Evolutionary conservation across 495 filamentous ascomycete species (phyloP).

Genomic region (Penicillium arizonense): DNA sequence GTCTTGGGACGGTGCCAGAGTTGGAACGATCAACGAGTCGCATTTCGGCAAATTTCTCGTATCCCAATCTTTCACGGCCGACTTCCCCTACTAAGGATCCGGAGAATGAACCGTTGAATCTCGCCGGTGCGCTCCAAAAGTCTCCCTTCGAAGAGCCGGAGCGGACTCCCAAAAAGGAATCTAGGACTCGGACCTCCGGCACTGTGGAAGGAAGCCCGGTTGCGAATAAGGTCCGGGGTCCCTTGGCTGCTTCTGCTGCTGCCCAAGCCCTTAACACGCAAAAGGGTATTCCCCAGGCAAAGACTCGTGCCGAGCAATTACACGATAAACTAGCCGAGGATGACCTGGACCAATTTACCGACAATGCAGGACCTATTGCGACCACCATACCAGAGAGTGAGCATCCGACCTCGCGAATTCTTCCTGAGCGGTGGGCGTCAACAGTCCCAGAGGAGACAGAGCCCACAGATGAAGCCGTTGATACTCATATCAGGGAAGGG

Average conservation of each 20-base stretch:
- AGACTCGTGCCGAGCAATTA: not conserved
- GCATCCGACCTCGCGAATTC: slow-evolving; percentile 17
- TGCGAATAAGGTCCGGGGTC: slow-evolving; percentile 30
- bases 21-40: slow-evolving; percentile 58
- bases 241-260: slow-evolving; percentile 36
- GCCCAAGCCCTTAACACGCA: slow-evolving; percentile 26
- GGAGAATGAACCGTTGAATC: slow-evolving; percentile 17
- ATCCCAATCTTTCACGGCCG: slow-evolving; percentile 60
- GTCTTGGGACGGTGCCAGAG: slow-evolving; percentile 42
- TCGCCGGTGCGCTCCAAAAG: slow-evolving; percentile 23
- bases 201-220: slow-evolving; percentile 46
- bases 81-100: slow-evolving; percentile 35
- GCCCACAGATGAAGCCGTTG: slow-evolving; percentile 34
- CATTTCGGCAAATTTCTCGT: slow-evolving; percentile 83
- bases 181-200: slow-evolving; percentile 31
- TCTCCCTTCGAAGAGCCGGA: slow-evolving; percentile 32
- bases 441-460: slow-evolving; percentile 61
- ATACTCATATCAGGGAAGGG: slow-evolving; percentile 1
- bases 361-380: not conserved
- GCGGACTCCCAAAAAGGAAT: slow-evolving; percentile 47
- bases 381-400: not conserved
- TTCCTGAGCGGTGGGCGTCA: slow-evolving; percentile 55
- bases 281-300: slow-evolving; percentile 9
- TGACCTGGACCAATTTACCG: slow-evolving; percentile 1
- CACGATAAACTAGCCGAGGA: slow-evolving; percentile 2